Percentiles rank a stretch among this genome's conserved stretches.
Evolutionary conservation across 805 yeast genomes (phyloP).

Genomic region (Nakazawaea populi): DNA sequence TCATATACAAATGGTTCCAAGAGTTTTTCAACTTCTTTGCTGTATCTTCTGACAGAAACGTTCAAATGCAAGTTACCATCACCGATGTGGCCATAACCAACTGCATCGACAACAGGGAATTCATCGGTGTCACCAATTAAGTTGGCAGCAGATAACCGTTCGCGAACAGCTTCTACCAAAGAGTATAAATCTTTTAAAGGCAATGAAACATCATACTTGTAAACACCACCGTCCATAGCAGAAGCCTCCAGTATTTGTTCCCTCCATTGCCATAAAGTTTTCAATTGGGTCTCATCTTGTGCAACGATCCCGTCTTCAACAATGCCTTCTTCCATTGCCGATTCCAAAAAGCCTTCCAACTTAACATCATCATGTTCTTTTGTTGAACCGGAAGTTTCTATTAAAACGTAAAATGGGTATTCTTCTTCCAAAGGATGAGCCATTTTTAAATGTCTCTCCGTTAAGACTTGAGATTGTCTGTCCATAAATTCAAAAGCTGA

Average conservation of each 20-base stretch:
- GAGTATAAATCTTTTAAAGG: conserved; percentile 80
- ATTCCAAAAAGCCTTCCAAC: conserved; percentile 77
- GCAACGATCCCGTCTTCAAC: conserved; percentile 95
- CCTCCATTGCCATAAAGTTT: conserved; percentile 91
- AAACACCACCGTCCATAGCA: conserved; percentile 85
- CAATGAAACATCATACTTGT: conserved; percentile 92
- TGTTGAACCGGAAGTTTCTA: conserved; percentile 95
- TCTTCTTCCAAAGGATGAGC: conserved; percentile 60
- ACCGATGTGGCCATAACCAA: conserved; percentile 98
- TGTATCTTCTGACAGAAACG: conserved; percentile 82
- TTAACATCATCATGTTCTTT: conserved; percentile 91
- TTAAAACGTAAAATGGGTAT: conserved; percentile 84
- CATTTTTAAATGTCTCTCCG: conserved; percentile 52
- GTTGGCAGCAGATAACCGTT: conserved; percentile 46
- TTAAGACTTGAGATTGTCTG: conserved; percentile 54
- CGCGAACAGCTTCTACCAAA: conserved; percentile 73
- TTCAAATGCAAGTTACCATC: conserved; percentile 96
- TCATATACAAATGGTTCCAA: conserved; percentile 95
- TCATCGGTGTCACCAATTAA: conserved; percentile 59
- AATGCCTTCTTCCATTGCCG: conserved; percentile 74
- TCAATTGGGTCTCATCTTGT: conserved; percentile 85
- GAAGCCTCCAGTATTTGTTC: conserved; percentile 90
- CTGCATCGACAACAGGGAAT: conserved; percentile 79
- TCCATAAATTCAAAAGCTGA: conserved; percentile 97
- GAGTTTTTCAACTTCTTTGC: conserved; percentile 67